Percentiles rank a stretch among this genome's conserved stretches.
Conservation (phyloP, 345 rosid genomes). For the Camelina laxa region DNA sequence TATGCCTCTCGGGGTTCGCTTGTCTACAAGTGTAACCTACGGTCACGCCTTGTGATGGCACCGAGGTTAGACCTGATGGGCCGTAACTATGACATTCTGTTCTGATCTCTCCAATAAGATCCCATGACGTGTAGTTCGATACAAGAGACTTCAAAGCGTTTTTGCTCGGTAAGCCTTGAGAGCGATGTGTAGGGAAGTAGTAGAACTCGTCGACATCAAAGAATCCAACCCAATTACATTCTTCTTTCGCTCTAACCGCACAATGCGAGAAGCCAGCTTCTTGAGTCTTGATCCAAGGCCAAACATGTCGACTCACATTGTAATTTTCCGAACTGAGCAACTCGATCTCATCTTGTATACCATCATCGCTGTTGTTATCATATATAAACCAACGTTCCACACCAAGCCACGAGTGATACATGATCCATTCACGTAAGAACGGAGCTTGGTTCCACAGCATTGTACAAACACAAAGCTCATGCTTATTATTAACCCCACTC, state of each 20-base stretch:
- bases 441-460: constrained; percentile 97
- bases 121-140: constrained; percentile 70
- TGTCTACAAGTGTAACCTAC: constrained; percentile 92
- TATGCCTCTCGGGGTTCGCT: constrained; percentile 85
- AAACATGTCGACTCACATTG: constrained; percentile 74
- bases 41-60: constrained; percentile 78
- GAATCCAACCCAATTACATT: constrained; percentile 93
- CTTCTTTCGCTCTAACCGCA: constrained; percentile 72
- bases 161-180: constrained; percentile 51
- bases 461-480: constrained; percentile 86
- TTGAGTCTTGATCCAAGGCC: constrained; percentile 99
- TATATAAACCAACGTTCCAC: constrained; percentile 94
- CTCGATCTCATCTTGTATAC: constrained; percentile 56
- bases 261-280: constrained; percentile 99
- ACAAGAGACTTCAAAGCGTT: constrained; percentile 64
- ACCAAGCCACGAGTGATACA: constrained; percentile 92
- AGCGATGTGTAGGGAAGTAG: constrained; percentile 63
- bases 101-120: constrained; percentile 68
- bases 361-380: constrained; percentile 95
- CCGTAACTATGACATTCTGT: constrained; percentile 92
- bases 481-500: constrained; percentile 37
- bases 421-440: constrained; percentile 78
- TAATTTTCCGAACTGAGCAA: constrained; percentile 60
- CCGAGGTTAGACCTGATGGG: constrained; percentile 80
- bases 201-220: constrained; percentile 96